phyloP scores from a whole-genome alignment of 768 basidiomycete species.

The Myochromella boudieri region DNA sequence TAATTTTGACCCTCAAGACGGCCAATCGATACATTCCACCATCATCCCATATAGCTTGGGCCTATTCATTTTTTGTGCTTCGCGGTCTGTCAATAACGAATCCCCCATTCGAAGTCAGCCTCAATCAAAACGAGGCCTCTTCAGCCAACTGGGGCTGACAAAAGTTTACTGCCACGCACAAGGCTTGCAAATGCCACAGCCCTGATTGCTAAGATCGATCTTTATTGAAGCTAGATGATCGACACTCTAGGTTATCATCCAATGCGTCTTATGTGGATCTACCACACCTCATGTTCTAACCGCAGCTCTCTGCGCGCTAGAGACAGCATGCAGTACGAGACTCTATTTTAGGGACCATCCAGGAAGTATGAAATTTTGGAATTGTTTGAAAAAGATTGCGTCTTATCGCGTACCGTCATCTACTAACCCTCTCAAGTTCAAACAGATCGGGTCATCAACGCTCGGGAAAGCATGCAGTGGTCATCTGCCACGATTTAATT shows the following conservation, averaged over 20 bases:
- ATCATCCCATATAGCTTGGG: constrained; percentile 5
- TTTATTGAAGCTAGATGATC: constrained; percentile 3
- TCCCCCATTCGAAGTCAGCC: constrained; percentile 2
- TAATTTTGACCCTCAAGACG: background rate
- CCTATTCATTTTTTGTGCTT: constrained; percentile 4
- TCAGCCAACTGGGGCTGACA: too few relatives aligned
- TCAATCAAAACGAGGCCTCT: constrained; percentile 12
- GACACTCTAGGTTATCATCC: background rate
- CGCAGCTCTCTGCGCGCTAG: background rate
- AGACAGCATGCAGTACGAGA: background rate
- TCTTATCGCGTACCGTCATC: background rate
- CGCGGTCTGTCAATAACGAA: constrained; percentile 8
- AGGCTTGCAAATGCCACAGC: too few relatives aligned
- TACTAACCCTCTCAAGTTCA: background rate
- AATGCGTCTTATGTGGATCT: background rate
- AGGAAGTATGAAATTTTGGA: constrained; percentile 3
- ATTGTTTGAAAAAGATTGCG: background rate
- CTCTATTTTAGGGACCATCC: background rate
- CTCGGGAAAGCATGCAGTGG: background rate
- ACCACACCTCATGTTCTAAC: background rate
- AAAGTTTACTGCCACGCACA: too few relatives aligned
- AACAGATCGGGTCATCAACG: constrained; percentile 1
- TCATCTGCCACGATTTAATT: background rate
- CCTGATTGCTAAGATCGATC: too few relatives aligned
- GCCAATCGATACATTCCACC: background rate